phyloP scores from a whole-genome alignment of 495 filamentous ascomycete species.

The Cladorrhinum samala region DNA sequence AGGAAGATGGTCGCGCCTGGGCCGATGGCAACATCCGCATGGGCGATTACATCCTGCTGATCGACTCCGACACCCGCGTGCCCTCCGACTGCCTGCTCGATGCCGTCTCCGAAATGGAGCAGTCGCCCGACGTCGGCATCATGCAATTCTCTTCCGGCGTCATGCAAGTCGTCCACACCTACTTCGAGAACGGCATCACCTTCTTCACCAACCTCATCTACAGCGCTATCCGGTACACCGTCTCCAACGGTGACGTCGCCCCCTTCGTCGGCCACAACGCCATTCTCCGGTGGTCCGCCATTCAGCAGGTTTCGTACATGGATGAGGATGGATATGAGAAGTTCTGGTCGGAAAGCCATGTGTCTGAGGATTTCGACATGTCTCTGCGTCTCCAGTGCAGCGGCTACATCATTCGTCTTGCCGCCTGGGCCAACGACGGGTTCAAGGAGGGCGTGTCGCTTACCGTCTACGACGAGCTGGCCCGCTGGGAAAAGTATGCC shows the following conservation, averaged over 20 bases:
- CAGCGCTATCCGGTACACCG: conserved; percentile 68
- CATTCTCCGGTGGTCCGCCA: conserved; percentile 70
- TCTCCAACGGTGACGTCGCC: conserved; percentile 76
- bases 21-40: conserved; percentile 75
- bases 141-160: conserved; percentile 77
- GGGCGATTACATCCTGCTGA: conserved; percentile 70
- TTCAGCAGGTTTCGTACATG: conserved; percentile 68
- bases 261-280: conserved; percentile 80
- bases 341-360: conserved; percentile 77
- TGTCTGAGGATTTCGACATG: conserved; percentile 85
- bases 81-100: conserved; percentile 68
- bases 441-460: conserved; percentile 83
- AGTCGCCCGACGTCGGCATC: conserved; percentile 72
- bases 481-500: conserved; percentile 81
- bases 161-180: conserved; percentile 71
- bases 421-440: conserved; percentile 64
- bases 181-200: conserved; percentile 71
- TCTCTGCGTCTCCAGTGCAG: conserved; percentile 66
- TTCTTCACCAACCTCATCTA: conserved; percentile 86
- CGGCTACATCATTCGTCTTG: conserved; percentile 70
- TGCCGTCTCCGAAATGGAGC: conserved; percentile 74
- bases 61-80: conserved; percentile 77
- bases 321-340: conserved; percentile 66
- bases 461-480: conserved; percentile 78
- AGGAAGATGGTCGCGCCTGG: conserved; percentile 65